These are phyloP conservation scores for Leccinum brunneo-olivaceum DNA, from an alignment of 1,284 basidiomycete genomes.

Conservation along the genomic window DNA sequence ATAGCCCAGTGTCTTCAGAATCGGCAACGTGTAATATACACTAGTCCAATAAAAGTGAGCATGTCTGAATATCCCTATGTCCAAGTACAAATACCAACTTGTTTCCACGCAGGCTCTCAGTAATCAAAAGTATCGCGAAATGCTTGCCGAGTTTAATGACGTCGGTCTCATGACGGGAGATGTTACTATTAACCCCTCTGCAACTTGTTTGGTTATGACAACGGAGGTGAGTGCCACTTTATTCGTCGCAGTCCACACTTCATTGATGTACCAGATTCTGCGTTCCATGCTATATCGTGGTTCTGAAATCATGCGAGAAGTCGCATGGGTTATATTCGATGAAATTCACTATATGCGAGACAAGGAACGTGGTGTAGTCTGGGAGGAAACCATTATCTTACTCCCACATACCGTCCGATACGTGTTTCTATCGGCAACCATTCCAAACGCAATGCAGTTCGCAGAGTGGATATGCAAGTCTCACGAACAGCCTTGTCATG, in stretches of 20 bases:
- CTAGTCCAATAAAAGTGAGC: conserved; percentile 96
- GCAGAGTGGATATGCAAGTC: conserved; percentile 98
- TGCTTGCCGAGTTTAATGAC: conserved; percentile 94
- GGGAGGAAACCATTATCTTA: conserved; percentile 93
- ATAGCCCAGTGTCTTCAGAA: conserved; percentile 92
- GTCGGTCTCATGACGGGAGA: conserved; percentile 99
- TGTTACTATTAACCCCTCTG: conserved; percentile 98
- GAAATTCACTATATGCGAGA: conserved; percentile 99
- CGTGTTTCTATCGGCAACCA: conserved; percentile 99
- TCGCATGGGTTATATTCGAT: conserved; percentile 99
- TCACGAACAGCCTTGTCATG: conserved; percentile 97
- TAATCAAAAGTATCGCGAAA: conserved; percentile 98
- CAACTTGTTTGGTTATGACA: conserved; percentile 98
- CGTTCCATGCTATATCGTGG: conserved; percentile 99
- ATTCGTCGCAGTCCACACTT: not conserved
- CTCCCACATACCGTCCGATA: conserved; percentile 94
- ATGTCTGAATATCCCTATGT: conserved; percentile 11
- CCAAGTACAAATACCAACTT: conserved; percentile 16
- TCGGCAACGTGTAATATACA: conserved; percentile 97
- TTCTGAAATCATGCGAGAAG: conserved; percentile 98
- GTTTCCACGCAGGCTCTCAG: conserved; percentile 70
- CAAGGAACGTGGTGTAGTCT: conserved; percentile 85
- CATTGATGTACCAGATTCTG: conserved; percentile 63
- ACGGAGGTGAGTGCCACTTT: conserved; percentile 70
- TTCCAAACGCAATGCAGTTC: conserved; percentile 99